Evolutionary conservation across 305 asterid genomes (phyloP), one percentile per base, ranked within the genome.

Genomic region (Andrographis paniculata): DNA sequence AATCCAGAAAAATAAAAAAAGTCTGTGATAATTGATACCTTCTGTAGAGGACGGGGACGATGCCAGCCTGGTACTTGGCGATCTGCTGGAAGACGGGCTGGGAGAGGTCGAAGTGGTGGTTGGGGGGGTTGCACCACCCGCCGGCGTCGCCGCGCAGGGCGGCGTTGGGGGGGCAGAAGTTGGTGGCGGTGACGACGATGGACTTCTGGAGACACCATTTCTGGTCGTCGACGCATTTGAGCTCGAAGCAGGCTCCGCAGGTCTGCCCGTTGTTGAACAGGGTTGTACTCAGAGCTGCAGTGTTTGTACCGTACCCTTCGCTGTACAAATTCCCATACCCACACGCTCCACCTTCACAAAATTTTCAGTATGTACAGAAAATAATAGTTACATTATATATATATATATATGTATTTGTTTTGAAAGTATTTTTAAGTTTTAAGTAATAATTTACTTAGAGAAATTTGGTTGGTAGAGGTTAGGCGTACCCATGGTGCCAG

Each of bases 91-190:
- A 40, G 45, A 40, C 10, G 2, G 45, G 45, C 45, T 40, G 45
- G 5, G 45, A 40, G 10, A 40, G 45, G 45, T 40, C 45, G 45
- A 40, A 40, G 45, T 40, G 45, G 45, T n/a, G 45, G 45, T n/a
- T 40, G 19, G 45, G 45, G 10, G 45, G 45, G 10, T 40, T 40
- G 45, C 45, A 40, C 45, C 45, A 40, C 45, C 45, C 45, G 45
- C 45, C 45, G 45, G 4, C 45, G 45, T 40, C 45, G 45, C 14
- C 14, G 45, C 17, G 45, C 5, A 40, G 45, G 45, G 45, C 45
- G 45, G 12, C 7, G 45, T 40, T 40, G 19, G 45, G 45, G 17
- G 45, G 45, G 45, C 45, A 40, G 45, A 40, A 40, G 16, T 40
- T 40, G 45, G 45, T 40, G 45, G 45, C 45, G 16, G 45, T 40